Conservation (phyloP, 139 green algal genomes). For the Diplosphaera chodatii region DNA sequence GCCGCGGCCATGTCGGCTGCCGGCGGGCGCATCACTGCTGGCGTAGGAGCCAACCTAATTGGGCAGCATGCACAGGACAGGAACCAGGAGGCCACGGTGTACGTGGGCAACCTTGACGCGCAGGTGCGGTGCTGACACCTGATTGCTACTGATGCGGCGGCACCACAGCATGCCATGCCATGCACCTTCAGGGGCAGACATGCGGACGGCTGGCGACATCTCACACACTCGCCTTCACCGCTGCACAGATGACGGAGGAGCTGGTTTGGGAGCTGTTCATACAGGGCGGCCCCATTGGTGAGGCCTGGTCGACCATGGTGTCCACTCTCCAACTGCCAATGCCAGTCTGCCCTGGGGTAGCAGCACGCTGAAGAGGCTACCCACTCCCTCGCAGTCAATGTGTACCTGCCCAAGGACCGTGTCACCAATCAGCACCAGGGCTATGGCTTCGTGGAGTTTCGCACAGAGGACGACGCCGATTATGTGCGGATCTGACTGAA, state of each 20-base stretch:
- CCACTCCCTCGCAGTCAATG: conserved; percentile 70
- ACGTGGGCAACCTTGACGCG: conserved; percentile 92
- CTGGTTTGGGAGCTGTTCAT: conserved; percentile 97
- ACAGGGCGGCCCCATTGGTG: conserved; percentile 90
- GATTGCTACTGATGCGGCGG: too few relatives aligned
- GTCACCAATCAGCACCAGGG: conserved; percentile 92
- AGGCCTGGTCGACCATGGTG: too few relatives aligned
- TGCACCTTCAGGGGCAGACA: too few relatives aligned
- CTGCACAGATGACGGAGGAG: conserved; percentile 83
- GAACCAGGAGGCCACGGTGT: conserved; percentile 92
- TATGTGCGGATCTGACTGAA: too few relatives aligned
- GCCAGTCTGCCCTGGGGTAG: too few relatives aligned
- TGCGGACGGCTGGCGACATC: too few relatives aligned
- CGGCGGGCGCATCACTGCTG: conserved; percentile 81
- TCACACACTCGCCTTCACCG: too few relatives aligned
- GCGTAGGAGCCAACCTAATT: conserved; percentile 90
- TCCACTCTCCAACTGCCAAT: too few relatives aligned
- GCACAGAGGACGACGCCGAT: conserved; percentile 86
- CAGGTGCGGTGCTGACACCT: too few relatives aligned
- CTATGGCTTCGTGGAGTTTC: conserved; percentile 98
- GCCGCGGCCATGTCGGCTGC: conserved; percentile 25
- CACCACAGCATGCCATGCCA: too few relatives aligned
- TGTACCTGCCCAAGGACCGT: conserved; percentile 97
- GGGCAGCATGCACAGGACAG: conserved; percentile 75
- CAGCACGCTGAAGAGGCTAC: too few relatives aligned